A percentile compares a stretch with the other conserved stretches of the same genome.
These are phyloP conservation scores for Suhomyces coccinellae DNA, from an alignment of 1,139 yeast species.

Conservation along the genomic window DNA sequence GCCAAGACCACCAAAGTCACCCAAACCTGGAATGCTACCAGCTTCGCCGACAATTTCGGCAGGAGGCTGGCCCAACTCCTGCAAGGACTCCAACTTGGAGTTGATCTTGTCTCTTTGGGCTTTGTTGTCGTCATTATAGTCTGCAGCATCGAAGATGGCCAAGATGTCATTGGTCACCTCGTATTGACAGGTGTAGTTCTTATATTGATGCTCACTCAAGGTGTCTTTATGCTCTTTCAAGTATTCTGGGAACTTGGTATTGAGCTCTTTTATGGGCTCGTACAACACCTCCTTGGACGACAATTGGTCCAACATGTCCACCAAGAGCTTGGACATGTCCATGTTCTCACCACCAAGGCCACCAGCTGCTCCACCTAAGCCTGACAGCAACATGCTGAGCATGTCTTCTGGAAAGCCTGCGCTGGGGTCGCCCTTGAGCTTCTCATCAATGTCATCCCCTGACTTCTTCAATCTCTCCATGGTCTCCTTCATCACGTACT, in stretches of 20 bases:
- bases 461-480: conserved; percentile 74
- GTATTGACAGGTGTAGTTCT: conserved; percentile 55
- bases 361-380: conserved; percentile 36
- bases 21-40: conserved; percentile 59
- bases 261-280: conserved; percentile 84
- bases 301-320: conserved; percentile 79
- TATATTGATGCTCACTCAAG: conserved; percentile 49
- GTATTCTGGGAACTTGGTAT: conserved; percentile 66
- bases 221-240: conserved; percentile 49
- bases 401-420: conserved; percentile 57
- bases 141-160: conserved; percentile 55
- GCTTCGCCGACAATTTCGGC: conserved; percentile 70
- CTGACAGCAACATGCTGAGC: conserved; percentile 54
- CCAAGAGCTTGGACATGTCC: conserved; percentile 63
- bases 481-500: conserved; percentile 77
- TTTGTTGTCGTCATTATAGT: conserved; percentile 52
- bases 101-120: conserved; percentile 56
- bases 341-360: conserved; percentile 50
- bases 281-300: conserved; percentile 84
- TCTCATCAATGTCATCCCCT: conserved; percentile 65
- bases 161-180: conserved; percentile 55
- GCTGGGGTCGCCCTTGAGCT: conserved; percentile 52
- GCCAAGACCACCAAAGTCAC: conserved; percentile 27
- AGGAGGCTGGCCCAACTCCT: conserved; percentile 89
- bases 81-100: conserved; percentile 63